A percentile compares a stretch with the other conserved stretches of the same genome.
Evolutionary conservation across 2,329 filamentous ascomycete species (phyloP).

Genomic region (Arachnopeziza araneosa): DNA sequence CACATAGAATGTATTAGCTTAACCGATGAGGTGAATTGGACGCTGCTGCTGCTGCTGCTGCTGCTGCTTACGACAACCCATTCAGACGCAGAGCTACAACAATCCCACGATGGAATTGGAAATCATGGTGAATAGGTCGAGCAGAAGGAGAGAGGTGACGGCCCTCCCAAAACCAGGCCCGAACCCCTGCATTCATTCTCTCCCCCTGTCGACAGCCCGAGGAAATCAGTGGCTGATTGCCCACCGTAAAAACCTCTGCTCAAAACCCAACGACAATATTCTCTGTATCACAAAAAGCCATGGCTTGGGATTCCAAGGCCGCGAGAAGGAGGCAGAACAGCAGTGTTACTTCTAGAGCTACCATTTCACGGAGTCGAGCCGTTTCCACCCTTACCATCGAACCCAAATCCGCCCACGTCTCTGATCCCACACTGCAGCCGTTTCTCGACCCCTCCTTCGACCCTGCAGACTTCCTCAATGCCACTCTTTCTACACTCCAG

Average conservation of each 20-base stretch:
- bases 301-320: conserved; percentile 29
- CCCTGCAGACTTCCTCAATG: conserved; percentile 79
- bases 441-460: conserved; percentile 78
- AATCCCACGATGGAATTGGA: background rate
- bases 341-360: conserved; percentile 16
- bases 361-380: conserved; percentile 7
- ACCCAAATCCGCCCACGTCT: conserved; percentile 51
- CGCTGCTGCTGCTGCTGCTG: too few relatives aligned
- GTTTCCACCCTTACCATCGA: conserved; percentile 11
- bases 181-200: background rate
- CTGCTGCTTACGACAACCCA: too few relatives aligned
- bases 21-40: background rate
- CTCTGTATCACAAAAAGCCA: background rate
- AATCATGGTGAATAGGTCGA: background rate
- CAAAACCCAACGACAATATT: background rate
- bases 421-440: conserved; percentile 66
- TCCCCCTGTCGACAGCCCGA: background rate
- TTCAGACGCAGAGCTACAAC: background rate
- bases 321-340: conserved; percentile 24
- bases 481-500: conserved; percentile 64
- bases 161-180: too few relatives aligned
- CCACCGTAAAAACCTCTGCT: background rate
- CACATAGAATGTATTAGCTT: background rate
- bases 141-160: background rate
- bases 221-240: too few relatives aligned